Percentiles rank a stretch among this genome's conserved stretches.
phyloP scores from a whole-genome alignment of 257 asterid species.

The Solanum pennellii region DNA sequence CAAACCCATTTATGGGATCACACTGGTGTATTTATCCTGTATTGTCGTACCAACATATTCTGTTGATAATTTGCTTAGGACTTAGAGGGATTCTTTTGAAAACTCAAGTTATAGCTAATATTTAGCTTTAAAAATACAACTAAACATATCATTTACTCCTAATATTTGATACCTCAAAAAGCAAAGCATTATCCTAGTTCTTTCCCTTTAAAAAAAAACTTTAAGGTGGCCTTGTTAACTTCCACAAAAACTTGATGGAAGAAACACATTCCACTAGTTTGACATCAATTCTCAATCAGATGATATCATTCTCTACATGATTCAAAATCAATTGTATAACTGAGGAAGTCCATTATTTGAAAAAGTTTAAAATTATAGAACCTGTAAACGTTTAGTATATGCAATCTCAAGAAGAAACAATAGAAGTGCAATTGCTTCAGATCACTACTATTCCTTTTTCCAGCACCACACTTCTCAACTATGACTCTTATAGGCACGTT shows the following conservation, averaged over 20 bases:
- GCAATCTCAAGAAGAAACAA: not conserved
- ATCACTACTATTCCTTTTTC: not conserved
- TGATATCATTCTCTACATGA: not conserved
- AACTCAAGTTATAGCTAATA: not conserved
- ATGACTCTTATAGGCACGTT: not conserved
- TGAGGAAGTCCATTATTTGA: not conserved
- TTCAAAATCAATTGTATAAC: not conserved
- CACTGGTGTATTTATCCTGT: not conserved
- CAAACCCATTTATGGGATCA: not conserved
- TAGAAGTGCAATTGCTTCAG: not conserved
- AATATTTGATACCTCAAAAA: not conserved
- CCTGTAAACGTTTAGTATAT: not conserved
- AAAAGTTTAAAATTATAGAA: not conserved
- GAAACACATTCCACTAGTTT: not conserved
- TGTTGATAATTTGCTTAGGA: not conserved
- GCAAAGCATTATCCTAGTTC: not conserved
- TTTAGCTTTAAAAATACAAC: not conserved
- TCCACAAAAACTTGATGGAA: not conserved
- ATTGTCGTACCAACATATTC: not conserved
- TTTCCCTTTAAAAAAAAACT: not conserved
- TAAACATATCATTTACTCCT: not conserved
- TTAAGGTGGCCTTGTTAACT: not conserved
- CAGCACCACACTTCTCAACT: not conserved
- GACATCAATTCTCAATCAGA: not conserved
- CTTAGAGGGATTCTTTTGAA: not conserved